phyloP scores from a whole-genome alignment of 2,329 filamentous ascomycete genomes.

The Fusarium guadeloupense region DNA sequence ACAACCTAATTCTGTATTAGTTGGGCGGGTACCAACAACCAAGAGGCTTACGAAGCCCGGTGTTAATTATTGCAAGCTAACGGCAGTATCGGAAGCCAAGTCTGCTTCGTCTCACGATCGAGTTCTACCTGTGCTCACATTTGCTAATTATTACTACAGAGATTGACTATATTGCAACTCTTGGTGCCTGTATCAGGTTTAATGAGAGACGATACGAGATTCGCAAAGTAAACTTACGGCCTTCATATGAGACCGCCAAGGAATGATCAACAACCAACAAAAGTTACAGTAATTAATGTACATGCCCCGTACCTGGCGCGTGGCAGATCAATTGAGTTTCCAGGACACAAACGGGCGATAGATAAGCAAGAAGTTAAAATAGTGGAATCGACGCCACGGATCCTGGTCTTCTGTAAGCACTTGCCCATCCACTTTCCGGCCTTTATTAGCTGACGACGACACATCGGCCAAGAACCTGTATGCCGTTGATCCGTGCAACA shows the following conservation, averaged over 20 bases:
- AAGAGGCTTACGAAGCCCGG: conserved; percentile 17
- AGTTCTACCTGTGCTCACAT: background rate
- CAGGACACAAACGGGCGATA: conserved; percentile 4
- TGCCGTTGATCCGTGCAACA: conserved; percentile 34
- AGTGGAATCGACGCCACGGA: conserved; percentile 7
- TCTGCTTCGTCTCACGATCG: background rate
- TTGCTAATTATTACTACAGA: background rate
- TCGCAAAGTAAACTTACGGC: conserved; percentile 6
- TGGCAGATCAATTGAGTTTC: conserved; percentile 30
- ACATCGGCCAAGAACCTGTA: conserved; percentile 30
- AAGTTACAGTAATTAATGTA: conserved; percentile 12
- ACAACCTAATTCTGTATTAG: background rate
- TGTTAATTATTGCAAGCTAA: conserved; percentile 3
- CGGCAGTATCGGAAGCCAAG: background rate
- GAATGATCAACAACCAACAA: conserved; percentile 25
- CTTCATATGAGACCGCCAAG: conserved; percentile 25
- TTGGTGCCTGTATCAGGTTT: background rate
- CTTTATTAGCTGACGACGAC: conserved; percentile 39
- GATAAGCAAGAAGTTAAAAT: background rate
- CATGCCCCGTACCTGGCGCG: conserved; percentile 13
- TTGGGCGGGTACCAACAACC: conserved; percentile 8
- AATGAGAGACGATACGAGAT: conserved; percentile 5
- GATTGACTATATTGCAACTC: background rate
- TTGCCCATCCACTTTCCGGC: conserved; percentile 31
- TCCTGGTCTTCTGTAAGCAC: conserved; percentile 21